These are phyloP conservation scores for Hydrangea macrophylla DNA, from an alignment of 148 eudicot genomes.

Conservation along the genomic window DNA sequence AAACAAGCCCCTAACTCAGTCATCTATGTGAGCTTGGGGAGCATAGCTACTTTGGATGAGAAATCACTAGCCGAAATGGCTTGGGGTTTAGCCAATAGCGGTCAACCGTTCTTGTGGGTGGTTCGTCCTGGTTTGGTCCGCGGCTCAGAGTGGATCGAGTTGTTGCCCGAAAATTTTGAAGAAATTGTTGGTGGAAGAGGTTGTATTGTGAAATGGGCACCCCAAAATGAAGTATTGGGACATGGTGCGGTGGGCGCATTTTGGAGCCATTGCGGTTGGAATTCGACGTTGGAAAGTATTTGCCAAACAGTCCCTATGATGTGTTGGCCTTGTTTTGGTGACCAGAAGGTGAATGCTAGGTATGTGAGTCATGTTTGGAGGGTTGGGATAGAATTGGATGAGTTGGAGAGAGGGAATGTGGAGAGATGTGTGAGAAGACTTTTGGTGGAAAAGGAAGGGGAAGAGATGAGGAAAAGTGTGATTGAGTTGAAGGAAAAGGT, in stretches of 20 bases:
- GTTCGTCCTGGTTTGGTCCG: constrained; percentile 1
- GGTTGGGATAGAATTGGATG: too few relatives aligned
- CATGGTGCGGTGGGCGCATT: constrained; percentile 23
- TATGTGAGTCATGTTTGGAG: too few relatives aligned
- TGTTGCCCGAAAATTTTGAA: constrained; percentile 7
- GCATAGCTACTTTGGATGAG: constrained; percentile 15
- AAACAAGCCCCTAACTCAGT: constrained; percentile 19
- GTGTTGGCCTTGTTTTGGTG: constrained; percentile 18
- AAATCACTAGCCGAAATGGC: constrained; percentile 19
- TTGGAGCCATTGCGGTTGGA: constrained; percentile 31
- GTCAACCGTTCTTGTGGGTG: too few relatives aligned
- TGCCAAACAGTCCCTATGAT: constrained; percentile 22
- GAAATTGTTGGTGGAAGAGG: constrained; percentile 14
- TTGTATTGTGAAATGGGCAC: constrained; percentile 16
- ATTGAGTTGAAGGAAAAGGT: constrained; percentile 9
- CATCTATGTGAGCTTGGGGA: constrained; percentile 20
- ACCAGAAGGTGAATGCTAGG: constrained; percentile 12
- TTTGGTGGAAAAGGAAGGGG: constrained; percentile 14
- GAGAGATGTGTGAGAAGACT: too few relatives aligned
- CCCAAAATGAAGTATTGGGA: constrained; percentile 16
- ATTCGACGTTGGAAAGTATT: constrained; percentile 22
- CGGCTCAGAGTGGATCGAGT: constrained; percentile 10
- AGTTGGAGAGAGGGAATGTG: too few relatives aligned
- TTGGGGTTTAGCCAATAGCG: too few relatives aligned
- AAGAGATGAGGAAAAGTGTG: constrained; percentile 8